Base-by-base conservation (phyloP, 2,329 filamentous ascomycete species). In the Thermomyces lanuginosus region DNA sequence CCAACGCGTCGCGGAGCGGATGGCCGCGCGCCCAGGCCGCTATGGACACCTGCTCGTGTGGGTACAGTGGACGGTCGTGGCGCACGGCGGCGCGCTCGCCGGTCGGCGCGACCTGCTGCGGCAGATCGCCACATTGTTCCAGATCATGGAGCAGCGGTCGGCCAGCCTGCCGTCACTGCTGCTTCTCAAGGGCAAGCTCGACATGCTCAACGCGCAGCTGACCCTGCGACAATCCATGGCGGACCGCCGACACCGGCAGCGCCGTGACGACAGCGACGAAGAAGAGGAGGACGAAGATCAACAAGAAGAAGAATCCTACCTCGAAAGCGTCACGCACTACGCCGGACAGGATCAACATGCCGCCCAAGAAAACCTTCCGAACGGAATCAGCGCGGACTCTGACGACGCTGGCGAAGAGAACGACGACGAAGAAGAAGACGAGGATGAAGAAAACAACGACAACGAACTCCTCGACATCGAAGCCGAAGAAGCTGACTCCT, bases 1-100 rank as follows among this genome's bases (percentile, higher is more conserved):
- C 31, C 72, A 74, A 44, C 83, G 81, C 51, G 68, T 98, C 27
- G 81, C 89, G 6, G 78, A 91, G 40, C 70, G 84, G 32, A 69
- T 98, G 48, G 76, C 92, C 54, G 71, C 77, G 38, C 72, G 82
- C 22, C 89, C 89, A 1, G 89, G 86, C 3, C 72, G 89, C 29
- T 86, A 89, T 8, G 83, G 84, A 27, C 80, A 76, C 45, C 69
- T 98, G 16, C 84, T 93, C 67, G 71, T 78, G 9, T 98, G 89
- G 84, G 78, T 95, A 22, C 84, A 93, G 55, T 92, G 83, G 81
- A 86, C 82, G 1, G 69, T 93, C 29, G 72, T 93, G 17, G 76
- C 80, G 2, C 89, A 98, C 47, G 89, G 89, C 38, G 89, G 86
- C 37, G 84, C 84, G 28, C 64, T 98, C 26, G 81, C 84, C 7